Evolutionary conservation across 2,329 filamentous ascomycete genomes (phyloP), one percentile per base, ranked within the genome.

Genomic region (Botrytis paeoniae): DNA sequence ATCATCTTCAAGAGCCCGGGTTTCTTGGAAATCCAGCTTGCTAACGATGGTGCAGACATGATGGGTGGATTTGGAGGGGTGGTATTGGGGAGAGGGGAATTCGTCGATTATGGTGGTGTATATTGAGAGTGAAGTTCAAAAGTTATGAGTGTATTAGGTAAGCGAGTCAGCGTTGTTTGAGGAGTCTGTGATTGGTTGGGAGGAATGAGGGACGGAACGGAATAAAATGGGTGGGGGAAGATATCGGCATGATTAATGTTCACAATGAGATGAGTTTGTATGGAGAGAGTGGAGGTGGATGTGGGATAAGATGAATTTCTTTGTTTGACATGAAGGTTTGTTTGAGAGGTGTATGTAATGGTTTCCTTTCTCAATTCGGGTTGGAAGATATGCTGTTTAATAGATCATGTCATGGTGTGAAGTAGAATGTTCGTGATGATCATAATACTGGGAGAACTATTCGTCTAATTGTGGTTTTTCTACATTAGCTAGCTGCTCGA

Each of bases 1-100:
- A 98, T 85, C 85, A 92, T 87, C 80, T 87, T 91, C 84, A 87
- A 86, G 82, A 98, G 89, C 93, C 93, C 97, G 79, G 95, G 95
- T 81, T 94, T 91, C 87, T 92, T 92, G 82, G 90, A 82, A 82
- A 98, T 89, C 82, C 90, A 95, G 79, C 89, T 92, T 80, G 92
- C 89, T 84, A 94, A 88, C 81, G 87, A 91, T 63, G 80, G 80
- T 75, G 76, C 73, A 76, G 80, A 81, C 80, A 81, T 81, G 73
- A 68, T 79, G 78, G 70, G 62, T 54, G 51, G 37, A n/a, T 45
- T 70, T n/a, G 39, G 60, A 57, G 18, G 54, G 60, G 54, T 61
- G 48, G 48, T 57, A 32, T 29, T 68, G 35, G 48, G 48, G 48
- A 35, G 51, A 20, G 51, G 51, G 51, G 6, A 57, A 57, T 18